These are phyloP conservation scores for Fusarium nisikadoi DNA, from an alignment of 2,329 filamentous ascomycete species.

Conservation along the genomic window DNA sequence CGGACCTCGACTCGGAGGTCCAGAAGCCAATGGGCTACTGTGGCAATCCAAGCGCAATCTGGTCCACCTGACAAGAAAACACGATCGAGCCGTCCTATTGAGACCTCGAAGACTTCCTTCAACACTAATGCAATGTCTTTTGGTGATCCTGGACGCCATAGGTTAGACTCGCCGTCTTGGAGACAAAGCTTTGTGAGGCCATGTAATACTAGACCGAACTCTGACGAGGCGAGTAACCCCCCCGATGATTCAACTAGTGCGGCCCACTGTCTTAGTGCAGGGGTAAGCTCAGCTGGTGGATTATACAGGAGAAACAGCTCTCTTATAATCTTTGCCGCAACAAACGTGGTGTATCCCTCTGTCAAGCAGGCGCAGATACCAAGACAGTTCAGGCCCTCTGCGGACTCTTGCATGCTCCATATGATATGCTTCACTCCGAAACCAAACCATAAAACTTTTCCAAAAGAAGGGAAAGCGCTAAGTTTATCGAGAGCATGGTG, in stretches of 20 bases:
- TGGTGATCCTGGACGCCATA: rapidly evolving
- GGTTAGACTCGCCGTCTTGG: rapidly evolving
- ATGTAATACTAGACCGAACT: rapidly evolving
- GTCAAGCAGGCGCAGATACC: neutral
- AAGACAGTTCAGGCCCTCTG: neutral
- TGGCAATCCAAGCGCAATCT: rapidly evolving
- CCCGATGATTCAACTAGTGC: rapidly evolving
- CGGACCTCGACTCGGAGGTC: neutral
- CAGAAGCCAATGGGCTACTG: neutral
- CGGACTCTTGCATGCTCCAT: neutral
- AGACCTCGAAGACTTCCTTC: rapidly evolving
- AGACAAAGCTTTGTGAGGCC: rapidly evolving
- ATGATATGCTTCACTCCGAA: neutral
- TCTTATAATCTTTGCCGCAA: rapidly evolving
- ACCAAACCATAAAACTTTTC: rapidly evolving
- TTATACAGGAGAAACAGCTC: rapidly evolving
- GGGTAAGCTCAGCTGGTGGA: rapidly evolving
- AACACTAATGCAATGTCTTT: rapidly evolving
- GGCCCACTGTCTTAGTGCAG: rapidly evolving
- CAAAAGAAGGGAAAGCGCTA: rapidly evolving
- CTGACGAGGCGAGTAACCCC: rapidly evolving
- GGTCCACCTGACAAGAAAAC: rapidly evolving
- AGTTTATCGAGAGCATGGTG: rapidly evolving
- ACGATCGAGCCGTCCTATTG: rapidly evolving
- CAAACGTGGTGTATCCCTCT: rapidly evolving